Base-by-base conservation (phyloP, 192 early-diverging fungal genomes). In the Rhizoclosmatium sp. region DNA sequence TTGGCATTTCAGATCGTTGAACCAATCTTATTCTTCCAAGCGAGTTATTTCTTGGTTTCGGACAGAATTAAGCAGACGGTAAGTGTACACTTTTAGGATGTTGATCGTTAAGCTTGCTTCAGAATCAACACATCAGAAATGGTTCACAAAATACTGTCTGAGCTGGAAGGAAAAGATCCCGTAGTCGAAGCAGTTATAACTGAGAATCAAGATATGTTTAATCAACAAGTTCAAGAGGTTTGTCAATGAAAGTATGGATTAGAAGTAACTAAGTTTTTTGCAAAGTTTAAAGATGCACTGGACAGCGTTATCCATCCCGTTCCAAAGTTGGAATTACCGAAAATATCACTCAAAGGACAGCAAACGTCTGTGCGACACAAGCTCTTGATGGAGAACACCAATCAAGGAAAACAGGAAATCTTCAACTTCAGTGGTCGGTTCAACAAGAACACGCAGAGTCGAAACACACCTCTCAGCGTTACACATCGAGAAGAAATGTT, bases 171-270 rank as follows among this genome's bases (percentile, higher is more conserved):
- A 14, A 82, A 83, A 65, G 71, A 81, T 2, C 40, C 60, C 4
- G 54, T 78, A 2, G 41, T 77, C 19, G 80, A 81, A 41, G 40
- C 61, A 9, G 56, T 56, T n/a, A 48, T 56, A 41, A 41, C 79
- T 39, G 67, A 68, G 41, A 76, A 49, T 45, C 23, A 66, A 21
- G 82, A 86, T 47, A 59, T 66, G 59, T 65, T 86, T 56, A 80
- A 80, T 44, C 66, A 69, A 56, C 82, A 86, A 74, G 31, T 86
- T 14, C 82, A 82, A 70, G 82, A 86, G 78, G 85, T 83, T 39
- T 1, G 67, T 69, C 2, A 1, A 21, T 47, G 40, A 3, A 4
- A 65, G 4, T 12, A 39, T 69, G 14, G 21, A 19, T 14, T n/a
- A 3, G 23, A 45, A 31, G 16, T 59, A 31, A 56, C 12, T 5